Conservation (phyloP, 805 yeast species). For the Wilhelminamyces savonicus region DNA sequence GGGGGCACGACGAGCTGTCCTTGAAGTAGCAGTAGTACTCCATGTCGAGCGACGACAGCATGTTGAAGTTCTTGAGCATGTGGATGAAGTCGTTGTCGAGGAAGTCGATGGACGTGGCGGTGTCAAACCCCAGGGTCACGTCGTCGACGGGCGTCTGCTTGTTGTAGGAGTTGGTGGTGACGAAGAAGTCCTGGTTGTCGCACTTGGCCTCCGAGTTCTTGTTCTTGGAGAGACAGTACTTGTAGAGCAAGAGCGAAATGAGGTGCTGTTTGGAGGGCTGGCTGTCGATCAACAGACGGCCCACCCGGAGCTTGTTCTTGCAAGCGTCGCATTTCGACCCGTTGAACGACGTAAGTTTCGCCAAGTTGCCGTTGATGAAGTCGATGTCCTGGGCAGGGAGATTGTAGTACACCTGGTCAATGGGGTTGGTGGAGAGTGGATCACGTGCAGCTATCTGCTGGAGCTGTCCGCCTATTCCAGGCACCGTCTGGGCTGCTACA, state of each 20-base stretch:
- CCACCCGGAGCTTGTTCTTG: constrained; percentile 28
- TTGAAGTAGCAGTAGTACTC: constrained; percentile 6
- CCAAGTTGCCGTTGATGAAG: constrained; percentile 21
- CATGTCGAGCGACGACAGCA: constrained; percentile 29
- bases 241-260: constrained; percentile 28
- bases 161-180: constrained; percentile 25
- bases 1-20: neutral
- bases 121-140: constrained; percentile 17
- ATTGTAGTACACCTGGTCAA: constrained; percentile 19
- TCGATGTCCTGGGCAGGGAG: constrained; percentile 21
- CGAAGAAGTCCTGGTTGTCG: constrained; percentile 30
- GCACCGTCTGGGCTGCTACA: constrained; percentile 18
- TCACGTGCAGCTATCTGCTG: constrained; percentile 14
- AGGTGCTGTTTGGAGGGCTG: constrained; percentile 29
- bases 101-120: constrained; percentile 24
- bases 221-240: constrained; percentile 25
- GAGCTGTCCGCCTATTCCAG: constrained; percentile 18
- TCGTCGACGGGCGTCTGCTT: constrained; percentile 11
- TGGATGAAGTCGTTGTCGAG: constrained; percentile 35
- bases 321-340: constrained; percentile 31
- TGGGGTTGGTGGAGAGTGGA: constrained; percentile 13
- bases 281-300: constrained; percentile 17
- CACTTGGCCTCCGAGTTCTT: constrained; percentile 25
- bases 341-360: constrained; percentile 20
- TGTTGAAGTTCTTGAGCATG: constrained; percentile 28